Base-by-base conservation (phyloP, 1,139 yeast genomes). In the Pichia sorboxylosa region DNA sequence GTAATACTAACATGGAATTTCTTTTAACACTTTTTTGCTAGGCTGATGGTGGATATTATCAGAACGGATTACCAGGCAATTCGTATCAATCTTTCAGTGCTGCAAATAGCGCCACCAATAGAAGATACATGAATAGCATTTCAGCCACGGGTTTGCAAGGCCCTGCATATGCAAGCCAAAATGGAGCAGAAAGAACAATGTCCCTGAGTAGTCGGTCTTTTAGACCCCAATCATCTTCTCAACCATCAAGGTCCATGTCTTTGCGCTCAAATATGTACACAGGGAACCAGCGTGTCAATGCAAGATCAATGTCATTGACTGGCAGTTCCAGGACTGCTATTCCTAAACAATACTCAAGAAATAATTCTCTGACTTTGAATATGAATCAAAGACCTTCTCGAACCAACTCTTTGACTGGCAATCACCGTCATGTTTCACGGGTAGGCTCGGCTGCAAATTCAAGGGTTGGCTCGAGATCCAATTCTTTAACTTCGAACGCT, bases 181-280 rank as follows among this genome's bases (percentile, higher is more conserved):
- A 30, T 3, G 24, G 13, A 10, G 7, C 11, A 4, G 36, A 48
- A 24, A 37, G 46, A 9, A 37, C 57, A 21, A 42, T 51, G 52
- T 46, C 46, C 7, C 42, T 51, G 13, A 44, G 50, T 6, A 37
- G 40, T 11, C 29, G 47, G 10, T 35, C 33, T 17, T 13, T 43
- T 9, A 17, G 40, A 23, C 22, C 30, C 14, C 7, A 9, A 23
- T 2, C n/a, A 7, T 39, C 39, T 4, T 41, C 32, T 6, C 37
- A 36, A 20, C 38, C 55, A 13, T 37, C 55, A 11, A 48, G 51
- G 53, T 51, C 57, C 6, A 35, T 52, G 30, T 45, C 40, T 13
- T 39, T 28, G 34, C 34, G 34, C 16, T 30, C 37, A 5, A 31
- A 20, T 17, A 19, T 27, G 14, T 17, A 2, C 28, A 5, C n/a